These are phyloP conservation scores for Suillus spraguei DNA, from an alignment of 768 basidiomycete species.

Conservation along the genomic window DNA sequence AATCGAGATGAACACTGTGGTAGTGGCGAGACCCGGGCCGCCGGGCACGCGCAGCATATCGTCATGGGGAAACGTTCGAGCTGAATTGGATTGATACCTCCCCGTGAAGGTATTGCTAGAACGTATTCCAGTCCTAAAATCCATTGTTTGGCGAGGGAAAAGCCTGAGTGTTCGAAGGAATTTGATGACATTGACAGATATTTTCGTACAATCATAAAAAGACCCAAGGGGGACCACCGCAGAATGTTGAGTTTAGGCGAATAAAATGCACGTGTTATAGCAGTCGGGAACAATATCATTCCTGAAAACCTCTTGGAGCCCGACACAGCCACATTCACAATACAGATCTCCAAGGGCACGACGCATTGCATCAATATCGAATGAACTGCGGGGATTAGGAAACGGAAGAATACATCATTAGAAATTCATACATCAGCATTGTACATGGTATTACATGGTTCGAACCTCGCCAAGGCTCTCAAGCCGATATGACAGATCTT, in stretches of 20 bases:
- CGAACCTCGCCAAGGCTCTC: not conserved
- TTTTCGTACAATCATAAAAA: not conserved
- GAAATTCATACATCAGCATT: slow-evolving; percentile 5
- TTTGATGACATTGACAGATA: no score
- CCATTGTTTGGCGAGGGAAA: not conserved
- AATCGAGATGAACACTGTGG: not conserved
- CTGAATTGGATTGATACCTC: not conserved
- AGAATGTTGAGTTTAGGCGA: not conserved
- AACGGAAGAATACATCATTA: not conserved
- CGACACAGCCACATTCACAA: not conserved
- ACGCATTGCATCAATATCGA: not conserved
- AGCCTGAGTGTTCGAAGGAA: not conserved
- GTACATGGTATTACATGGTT: not conserved
- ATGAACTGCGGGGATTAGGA: not conserved
- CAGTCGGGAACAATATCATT: no score
- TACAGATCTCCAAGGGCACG: not conserved
- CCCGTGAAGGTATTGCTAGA: not conserved
- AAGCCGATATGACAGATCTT: not conserved
- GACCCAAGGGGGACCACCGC: not conserved
- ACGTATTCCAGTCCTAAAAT: not conserved
- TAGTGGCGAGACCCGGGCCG: no score
- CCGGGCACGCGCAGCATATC: not conserved
- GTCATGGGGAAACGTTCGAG: not conserved
- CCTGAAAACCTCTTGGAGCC: not conserved
- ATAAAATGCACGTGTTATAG: no score